Base-by-base conservation (phyloP, 805 yeast genomes). In the Lachancea nothofagi region DNA sequence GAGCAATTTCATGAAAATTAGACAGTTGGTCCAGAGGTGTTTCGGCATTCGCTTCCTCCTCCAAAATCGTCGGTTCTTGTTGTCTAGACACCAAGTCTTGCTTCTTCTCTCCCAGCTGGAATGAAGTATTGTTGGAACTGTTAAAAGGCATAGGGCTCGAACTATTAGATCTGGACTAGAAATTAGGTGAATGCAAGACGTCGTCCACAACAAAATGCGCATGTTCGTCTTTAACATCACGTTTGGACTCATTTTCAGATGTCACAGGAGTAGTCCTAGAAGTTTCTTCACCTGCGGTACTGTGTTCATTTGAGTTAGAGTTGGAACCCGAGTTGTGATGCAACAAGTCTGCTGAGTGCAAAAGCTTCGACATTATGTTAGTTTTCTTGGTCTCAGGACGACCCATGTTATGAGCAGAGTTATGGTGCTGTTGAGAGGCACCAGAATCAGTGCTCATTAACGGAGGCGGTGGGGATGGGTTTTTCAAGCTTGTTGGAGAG, bases 381-480 rank as follows among this genome's bases (percentile, higher is more conserved):
- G 46, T 29, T 2, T 51, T 42, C 5, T 55, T 53, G 7, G 63
- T 62, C 40, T 67, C 67, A 9, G 37, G 35, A 22, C 42, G 37
- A 5, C 30, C 38, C 9, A 17, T 33, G 15, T 29, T 22, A 12
- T 12, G 20, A 20, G 20, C 18, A 7, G 36, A 19, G 24, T 14
- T 21, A 10, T 31, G 35, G n/a, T 31, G 41, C 23, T 25, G 36
- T 15, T 24, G 18, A 7, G 14, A 14, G n/a, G 36, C 24, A 9
- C 22, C 18, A 2, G 27, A 33, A 13, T 32, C 37, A 5, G 15
- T 21, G 5, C 33, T 21, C 33, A 78, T 60, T 39, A 79, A 78
- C 13, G 14, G 27, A 6, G 86, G 84, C 1, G 86, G 83, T n/a
- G 86, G 85, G 4, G 84, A 78, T 1, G 85, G 84, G 47, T 83